These are phyloP conservation scores for Skeletonema menzelii DNA, from an alignment of 108 stramenopile species.

Conservation along the genomic window DNA sequence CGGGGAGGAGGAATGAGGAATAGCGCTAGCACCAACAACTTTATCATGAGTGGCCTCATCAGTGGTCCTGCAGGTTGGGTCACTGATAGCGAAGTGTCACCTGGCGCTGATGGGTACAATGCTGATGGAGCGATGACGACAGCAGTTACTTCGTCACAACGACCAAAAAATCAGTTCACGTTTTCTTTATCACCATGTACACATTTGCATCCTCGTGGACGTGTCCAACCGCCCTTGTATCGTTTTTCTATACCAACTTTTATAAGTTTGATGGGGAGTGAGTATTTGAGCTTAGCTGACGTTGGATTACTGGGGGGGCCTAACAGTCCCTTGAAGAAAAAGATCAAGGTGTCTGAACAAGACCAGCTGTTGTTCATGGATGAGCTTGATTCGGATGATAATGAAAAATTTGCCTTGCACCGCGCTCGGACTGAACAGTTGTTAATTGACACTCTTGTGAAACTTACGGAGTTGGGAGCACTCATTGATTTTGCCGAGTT, in stretches of 20 bases:
- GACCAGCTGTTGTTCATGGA: slow-evolving; percentile 2
- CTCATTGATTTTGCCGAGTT: slow-evolving; percentile 39
- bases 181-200: slow-evolving; percentile 42
- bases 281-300: neutral
- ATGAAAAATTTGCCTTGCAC: slow-evolving; percentile 28
- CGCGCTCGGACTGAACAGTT: slow-evolving; percentile 31
- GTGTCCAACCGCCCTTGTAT: neutral
- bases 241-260: neutral
- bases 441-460: slow-evolving; percentile 24
- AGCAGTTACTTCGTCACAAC: neutral
- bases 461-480: slow-evolving; percentile 36
- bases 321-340: neutral
- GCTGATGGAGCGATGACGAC: neutral
- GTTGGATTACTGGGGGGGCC: neutral
- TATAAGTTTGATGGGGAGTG: neutral
- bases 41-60: slow-evolving; percentile 35
- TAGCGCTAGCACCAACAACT: neutral
- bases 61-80: neutral
- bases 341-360: neutral
- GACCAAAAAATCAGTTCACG: neutral
- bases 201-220: slow-evolving; percentile 37
- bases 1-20: neutral
- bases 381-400: slow-evolving; percentile 30
- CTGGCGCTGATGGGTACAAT: slow-evolving; percentile 6
- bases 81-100: neutral